These are phyloP conservation scores for Thielaviopsis punctulata DNA, from an alignment of 2,329 filamentous ascomycete species.

Conservation along the genomic window DNA sequence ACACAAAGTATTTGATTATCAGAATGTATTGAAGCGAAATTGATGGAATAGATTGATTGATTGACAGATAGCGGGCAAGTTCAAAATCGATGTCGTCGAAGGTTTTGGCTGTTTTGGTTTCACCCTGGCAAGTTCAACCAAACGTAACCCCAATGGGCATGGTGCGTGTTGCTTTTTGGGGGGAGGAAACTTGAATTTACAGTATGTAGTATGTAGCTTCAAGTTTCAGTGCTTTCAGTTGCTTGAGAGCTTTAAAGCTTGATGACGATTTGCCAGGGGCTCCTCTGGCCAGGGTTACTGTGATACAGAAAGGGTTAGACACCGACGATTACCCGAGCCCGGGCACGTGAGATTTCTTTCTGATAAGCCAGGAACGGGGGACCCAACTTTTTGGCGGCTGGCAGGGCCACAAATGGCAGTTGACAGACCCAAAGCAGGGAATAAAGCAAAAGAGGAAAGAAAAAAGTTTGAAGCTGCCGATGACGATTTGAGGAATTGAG, in stretches of 20 bases:
- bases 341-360: neutral
- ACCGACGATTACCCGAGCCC: neutral
- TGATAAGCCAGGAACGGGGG: neutral
- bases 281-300: neutral
- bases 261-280: neutral
- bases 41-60: neutral
- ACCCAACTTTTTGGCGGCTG: neutral
- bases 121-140: no score
- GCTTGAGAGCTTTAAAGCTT: constrained; percentile 1
- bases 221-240: constrained; percentile 3
- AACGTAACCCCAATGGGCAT: no score
- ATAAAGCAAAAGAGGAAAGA: neutral
- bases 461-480: neutral
- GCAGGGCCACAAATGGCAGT: neutral
- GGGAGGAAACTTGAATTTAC: no score
- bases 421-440: neutral
- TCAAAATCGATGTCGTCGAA: no score
- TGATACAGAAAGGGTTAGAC: neutral
- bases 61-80: no score
- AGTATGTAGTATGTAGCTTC: neutral
- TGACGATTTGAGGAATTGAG: neutral
- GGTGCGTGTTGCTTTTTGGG: no score
- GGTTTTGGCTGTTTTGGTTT: no score
- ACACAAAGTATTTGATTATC: neutral
- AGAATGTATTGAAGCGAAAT: no score